Evolutionary conservation across 768 basidiomycete species (phyloP), one percentile per base, ranked within the genome.

Genomic region (Nevesoporus exiguus): DNA sequence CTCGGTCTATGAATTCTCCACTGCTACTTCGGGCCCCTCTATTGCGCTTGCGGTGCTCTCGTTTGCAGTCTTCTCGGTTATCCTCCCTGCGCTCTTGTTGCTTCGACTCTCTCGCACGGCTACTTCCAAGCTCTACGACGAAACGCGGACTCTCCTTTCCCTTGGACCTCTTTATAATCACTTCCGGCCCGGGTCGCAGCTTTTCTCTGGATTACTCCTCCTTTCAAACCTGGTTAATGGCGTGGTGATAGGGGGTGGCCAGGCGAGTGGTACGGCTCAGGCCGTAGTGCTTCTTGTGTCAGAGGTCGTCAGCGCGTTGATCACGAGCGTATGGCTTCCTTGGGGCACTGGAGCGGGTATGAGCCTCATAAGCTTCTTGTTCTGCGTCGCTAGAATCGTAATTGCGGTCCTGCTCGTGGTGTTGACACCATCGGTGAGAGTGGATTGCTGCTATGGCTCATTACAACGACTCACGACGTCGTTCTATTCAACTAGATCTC

Each of bases 311-410:
- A 85, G 89, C 41, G 91, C 94, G 6, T 75, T 98, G 54, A 83
- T 90, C 25, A 97, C 95, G 30, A 94, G 90, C 57, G 77, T 96
- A 30, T 97, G 93, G 93, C 80, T 97, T 55, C 95, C 95, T 17
- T 99, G 96, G 96, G 93, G 92, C 29, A 88, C 88, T 49, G 93
- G 96, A 1, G 93, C 96, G 2, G 90, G 93, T 57, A 98, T 98
- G 97, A 96, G 95, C 14, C 77, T 94, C 33, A 86, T 96, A 54
- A 93, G 91, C 68, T 98, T 98, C 76, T 74, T 97, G 64, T 88
- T 96, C 63, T 93, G 92, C 54, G 90, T 96, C 5, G 85, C 90
- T 21, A 79, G 96, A 59, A 95, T 97, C 62, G 85, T 94, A 25
- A 81, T 93, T 22, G 89, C 91, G 3, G 93, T 98, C 14, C 72